These are phyloP conservation scores for Syzygium aqueum DNA, from an alignment of 345 rosid species.

Conservation along the genomic window DNA sequence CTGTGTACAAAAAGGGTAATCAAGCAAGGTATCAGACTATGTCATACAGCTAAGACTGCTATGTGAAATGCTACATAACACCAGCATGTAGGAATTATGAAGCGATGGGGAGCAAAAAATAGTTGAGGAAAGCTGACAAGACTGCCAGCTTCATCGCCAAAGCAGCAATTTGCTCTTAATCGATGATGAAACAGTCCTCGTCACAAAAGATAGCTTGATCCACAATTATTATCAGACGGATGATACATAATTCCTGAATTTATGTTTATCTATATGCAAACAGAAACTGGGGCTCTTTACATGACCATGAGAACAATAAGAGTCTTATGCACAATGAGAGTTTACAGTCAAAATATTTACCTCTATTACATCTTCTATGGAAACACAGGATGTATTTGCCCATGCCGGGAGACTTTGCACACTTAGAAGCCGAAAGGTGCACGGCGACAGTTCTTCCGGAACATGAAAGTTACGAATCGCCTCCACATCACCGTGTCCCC, in stretches of 20 bases:
- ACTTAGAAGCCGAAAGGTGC: conserved; percentile 56
- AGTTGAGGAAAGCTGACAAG: background rate
- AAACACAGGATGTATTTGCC: conserved; percentile 87
- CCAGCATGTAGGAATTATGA: background rate
- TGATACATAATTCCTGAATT: background rate
- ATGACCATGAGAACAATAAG: background rate
- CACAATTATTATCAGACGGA: background rate
- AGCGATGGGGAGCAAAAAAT: background rate
- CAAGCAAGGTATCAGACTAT: background rate
- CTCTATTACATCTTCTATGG: conserved; percentile 81
- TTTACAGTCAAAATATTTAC: conserved; percentile 10
- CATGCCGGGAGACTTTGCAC: conserved; percentile 74
- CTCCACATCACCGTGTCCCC: conserved; percentile 21
- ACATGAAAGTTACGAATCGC: conserved; percentile 43
- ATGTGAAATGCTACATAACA: background rate
- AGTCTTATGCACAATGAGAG: background rate
- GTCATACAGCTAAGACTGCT: background rate
- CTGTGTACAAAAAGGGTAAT: conserved; percentile 19
- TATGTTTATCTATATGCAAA: background rate
- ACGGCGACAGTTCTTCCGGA: conserved; percentile 27
- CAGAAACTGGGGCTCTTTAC: background rate
- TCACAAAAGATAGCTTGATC: background rate
- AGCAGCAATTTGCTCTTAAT: background rate
- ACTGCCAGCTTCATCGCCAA: background rate
- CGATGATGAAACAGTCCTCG: background rate